Conservation (phyloP, 176 grass and related monocot species). For the Cenchrus purpureus region DNA sequence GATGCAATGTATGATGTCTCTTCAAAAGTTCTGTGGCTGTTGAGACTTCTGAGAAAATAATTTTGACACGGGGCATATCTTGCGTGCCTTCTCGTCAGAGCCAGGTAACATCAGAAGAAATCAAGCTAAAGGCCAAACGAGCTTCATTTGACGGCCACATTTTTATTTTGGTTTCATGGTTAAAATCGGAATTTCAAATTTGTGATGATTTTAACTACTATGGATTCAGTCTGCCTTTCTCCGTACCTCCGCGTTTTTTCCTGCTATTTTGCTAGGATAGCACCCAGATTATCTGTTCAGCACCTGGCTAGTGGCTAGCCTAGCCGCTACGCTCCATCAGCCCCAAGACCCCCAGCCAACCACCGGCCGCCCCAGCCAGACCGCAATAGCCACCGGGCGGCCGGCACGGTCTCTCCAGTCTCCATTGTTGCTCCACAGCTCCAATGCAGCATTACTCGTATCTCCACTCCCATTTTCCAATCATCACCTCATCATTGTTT, state of each 20-base stretch:
- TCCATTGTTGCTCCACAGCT: slow-evolving; percentile 39
- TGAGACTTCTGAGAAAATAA: not conserved
- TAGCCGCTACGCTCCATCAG: not conserved
- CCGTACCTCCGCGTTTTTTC: not conserved
- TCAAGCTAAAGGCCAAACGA: not conserved
- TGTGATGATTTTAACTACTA: not conserved
- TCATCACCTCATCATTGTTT: slow-evolving; percentile 5
- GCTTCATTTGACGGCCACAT: not conserved
- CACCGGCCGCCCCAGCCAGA: not conserved
- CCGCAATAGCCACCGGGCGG: not conserved
- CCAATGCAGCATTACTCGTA: not conserved
- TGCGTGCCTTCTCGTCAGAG: not conserved
- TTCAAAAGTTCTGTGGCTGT: not conserved
- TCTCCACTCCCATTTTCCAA: not conserved
- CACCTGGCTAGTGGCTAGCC: slow-evolving; percentile 11
- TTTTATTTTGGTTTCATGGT: not conserved
- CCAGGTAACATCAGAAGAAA: not conserved
- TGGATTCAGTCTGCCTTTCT: not conserved
- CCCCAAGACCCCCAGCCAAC: slow-evolving; percentile 21
- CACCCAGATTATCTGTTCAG: slow-evolving; percentile 19
- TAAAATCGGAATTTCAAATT: not conserved
- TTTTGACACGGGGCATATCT: not conserved
- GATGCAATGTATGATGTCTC: slow-evolving; percentile 19
- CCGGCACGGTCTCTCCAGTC: slow-evolving; percentile 1
- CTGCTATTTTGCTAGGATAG: not conserved